These are phyloP conservation scores for Rubroshorea leprosula DNA, from an alignment of 345 rosid species.

Conservation along the genomic window DNA sequence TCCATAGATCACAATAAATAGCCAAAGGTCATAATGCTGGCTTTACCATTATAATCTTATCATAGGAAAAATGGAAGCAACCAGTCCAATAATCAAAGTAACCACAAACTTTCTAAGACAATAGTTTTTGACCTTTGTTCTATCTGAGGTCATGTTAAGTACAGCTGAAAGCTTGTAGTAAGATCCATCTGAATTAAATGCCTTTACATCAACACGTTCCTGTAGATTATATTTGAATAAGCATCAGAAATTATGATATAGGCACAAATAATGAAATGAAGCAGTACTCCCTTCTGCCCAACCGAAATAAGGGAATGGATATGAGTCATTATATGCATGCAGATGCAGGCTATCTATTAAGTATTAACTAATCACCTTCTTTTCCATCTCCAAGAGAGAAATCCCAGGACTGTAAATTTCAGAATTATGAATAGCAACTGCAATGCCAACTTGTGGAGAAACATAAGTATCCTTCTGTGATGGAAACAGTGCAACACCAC, in stretches of 20 bases:
- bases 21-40: too few relatives aligned
- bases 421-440: conserved; percentile 73
- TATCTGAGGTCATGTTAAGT: conserved; percentile 80
- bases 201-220: conserved; percentile 91
- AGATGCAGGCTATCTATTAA: neutral
- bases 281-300: conserved; percentile 4
- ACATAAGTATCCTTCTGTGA: conserved; percentile 82
- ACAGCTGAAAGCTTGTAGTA: conserved; percentile 87
- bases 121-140: conserved; percentile 69
- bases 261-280: neutral
- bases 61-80: neutral
- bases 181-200: conserved; percentile 67
- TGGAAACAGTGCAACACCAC: conserved; percentile 58
- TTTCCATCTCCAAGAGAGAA: conserved; percentile 93
- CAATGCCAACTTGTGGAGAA: conserved; percentile 72
- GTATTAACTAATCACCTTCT: conserved; percentile 50
- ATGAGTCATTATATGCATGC: conserved; percentile 1
- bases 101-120: neutral
- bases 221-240: conserved; percentile 24
- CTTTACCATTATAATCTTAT: too few relatives aligned
- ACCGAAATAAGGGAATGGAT: conserved; percentile 8
- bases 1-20: too few relatives aligned
- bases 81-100: neutral
- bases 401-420: conserved; percentile 84
- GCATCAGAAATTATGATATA: neutral